Percentiles rank a stretch among this genome's conserved stretches.
phyloP scores from a whole-genome alignment of 345 rosid species.

The Durio zibethinus region DNA sequence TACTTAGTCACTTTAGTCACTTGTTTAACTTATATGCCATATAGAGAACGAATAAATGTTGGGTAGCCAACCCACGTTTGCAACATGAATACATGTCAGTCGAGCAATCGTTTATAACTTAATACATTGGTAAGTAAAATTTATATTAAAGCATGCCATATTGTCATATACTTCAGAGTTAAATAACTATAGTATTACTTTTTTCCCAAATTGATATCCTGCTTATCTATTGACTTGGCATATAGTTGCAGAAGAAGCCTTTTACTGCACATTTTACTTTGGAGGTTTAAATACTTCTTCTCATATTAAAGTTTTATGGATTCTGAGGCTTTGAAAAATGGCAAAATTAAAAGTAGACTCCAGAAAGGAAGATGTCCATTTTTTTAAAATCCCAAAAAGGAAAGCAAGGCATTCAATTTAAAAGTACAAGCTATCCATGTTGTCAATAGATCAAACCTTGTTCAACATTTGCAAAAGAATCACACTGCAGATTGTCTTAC shows the following conservation, averaged over 20 bases:
- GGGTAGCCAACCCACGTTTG: neutral
- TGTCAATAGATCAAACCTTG: neutral
- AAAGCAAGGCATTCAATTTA: neutral
- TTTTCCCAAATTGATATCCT: neutral
- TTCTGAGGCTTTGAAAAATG: neutral
- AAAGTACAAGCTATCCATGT: neutral
- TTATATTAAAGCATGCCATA: neutral
- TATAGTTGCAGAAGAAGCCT: neutral
- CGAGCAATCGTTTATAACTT: neutral
- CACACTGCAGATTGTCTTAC: neutral
- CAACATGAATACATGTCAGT: neutral
- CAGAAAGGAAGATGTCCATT: neutral
- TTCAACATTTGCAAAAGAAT: neutral
- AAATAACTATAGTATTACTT: neutral
- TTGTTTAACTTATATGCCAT: neutral
- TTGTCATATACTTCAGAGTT: neutral
- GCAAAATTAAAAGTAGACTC: neutral
- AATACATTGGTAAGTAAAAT: neutral
- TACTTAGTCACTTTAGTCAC: neutral
- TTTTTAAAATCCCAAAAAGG: neutral
- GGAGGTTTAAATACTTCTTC: neutral
- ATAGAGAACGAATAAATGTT: neutral
- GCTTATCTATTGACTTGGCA: neutral
- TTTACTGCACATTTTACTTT: neutral
- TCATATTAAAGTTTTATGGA: neutral